Base-by-base conservation (phyloP, 208 protist species). In the Leishmania mexicana region DNA sequence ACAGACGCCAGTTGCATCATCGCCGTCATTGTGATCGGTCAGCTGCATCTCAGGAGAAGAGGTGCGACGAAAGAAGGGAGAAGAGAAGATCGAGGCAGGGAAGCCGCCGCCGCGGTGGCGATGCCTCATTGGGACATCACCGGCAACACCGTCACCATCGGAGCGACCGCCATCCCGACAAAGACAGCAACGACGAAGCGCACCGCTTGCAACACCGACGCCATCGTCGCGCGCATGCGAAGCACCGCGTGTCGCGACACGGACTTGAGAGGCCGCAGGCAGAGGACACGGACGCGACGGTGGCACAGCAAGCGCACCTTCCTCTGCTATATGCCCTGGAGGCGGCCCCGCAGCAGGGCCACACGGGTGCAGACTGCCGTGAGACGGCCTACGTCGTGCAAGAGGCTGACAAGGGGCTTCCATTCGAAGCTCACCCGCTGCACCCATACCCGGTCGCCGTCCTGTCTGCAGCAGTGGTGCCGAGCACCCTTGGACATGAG, bases 171-270 rank as follows among this genome's bases (percentile, higher is more conserved):
- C 73, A 19, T 2, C 73, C 2, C 53, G 49, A 58, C n/a, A 35
- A 76, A 21, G 35, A 38, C 28, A 62, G 51, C 47, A 28, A 21
- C n/a, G 6, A 62, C 45, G 6, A 58, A 19, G 3, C 15, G 6
- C 53, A 7, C 38, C 78, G 78, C 38, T 47, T 3, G 54, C 68
- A 35, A 24, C 78, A 81, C 67, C 78, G 49, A 70, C n/a, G 68
- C 31, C 60, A 45, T 28, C 76, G 42, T 65, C 19, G 57, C 49
- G n/a, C n/a, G 21, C 57, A 53, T 49, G 54, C 53, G 11, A 24
- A 49, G 54, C 75, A 47, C 38, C 58, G 54, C 51, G 21, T 51
- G 31, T 47, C 51, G 31, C n/a, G 47, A 40, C 73, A 57, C 21
- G 17, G 53, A 15, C 51, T 15, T 47, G 51, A 42, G 11, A 58